Base-by-base conservation (phyloP, 768 basidiomycete genomes). In the Clavaria fumosa region DNA sequence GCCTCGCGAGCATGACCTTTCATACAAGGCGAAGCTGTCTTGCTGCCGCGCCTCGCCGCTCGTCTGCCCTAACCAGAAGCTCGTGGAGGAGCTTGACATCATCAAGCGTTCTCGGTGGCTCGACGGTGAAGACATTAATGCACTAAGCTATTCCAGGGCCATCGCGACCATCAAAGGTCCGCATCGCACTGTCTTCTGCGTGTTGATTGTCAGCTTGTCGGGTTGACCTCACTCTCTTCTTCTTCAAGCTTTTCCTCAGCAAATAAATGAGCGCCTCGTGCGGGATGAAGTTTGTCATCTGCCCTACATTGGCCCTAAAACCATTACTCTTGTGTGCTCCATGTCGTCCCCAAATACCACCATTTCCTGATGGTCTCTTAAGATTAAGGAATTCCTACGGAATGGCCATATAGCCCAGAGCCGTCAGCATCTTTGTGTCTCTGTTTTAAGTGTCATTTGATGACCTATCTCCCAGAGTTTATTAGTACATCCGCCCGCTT, bases 101-200 rank as follows among this genome's bases (percentile, higher is more conserved):
- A 64, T 88, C 21, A 65, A 67, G 12, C 64, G 59, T 23, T 59
- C 64, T 18, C 63, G 84, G 31, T 61, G 70, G 32, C 56, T 83
- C 1, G 84, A 88, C 49, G 75, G 78, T 9, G 67, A 80, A 35
- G 62, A 66, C 15, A 59, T 70, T 20, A 82, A 78, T 46, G 72
- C 75, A 27, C 55, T 88, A 34, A 75, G 73, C 43, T 89, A 88
- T 45, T 64, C 73, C 23, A 65, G 81, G 34, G 74, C 78, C 2
- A 74, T 84, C 44, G 64, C 74, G 72, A 42, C 54, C 11, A 51
- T 73, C 38, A 72, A 74, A 61, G 64, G 72, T 52, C n/a, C 42
- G 40, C 12, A 7, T n/a, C n/a, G n/a, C n/a, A n/a, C n/a, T n/a
- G 26, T 28, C 26, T 14, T 28, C 14, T 28, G 26, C n/a, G n/a